Base-by-base conservation (phyloP, 2,329 filamentous ascomycete species). In the Chaetothyriales sp. region DNA sequence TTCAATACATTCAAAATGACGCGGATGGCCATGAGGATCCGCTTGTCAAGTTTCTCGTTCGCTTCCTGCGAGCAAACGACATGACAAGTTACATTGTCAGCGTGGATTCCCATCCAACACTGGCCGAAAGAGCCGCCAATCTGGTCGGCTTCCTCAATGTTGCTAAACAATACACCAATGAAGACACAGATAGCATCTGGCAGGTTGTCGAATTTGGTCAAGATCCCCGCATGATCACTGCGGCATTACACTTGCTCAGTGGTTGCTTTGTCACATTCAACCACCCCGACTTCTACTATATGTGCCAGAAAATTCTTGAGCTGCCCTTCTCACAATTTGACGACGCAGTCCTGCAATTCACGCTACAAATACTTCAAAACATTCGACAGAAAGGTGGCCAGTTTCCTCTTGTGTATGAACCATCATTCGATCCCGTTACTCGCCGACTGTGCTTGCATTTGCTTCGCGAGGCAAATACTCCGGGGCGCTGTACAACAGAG, bases 71-170 rank as follows among this genome's bases (percentile, higher is more conserved):
- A 15, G 69, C 74, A 5, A 82, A 83, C 42, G 80, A 81, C 49
- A 71, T 96, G 22, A 78, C 94, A 20, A 80, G 88, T 53, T 96
- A 95, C 65, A 80, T 98, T 45, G 77, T 95, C 48, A 86, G 90
- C 1, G 81, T 90, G 12, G 88, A 88, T 51, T 95, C 90, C 28
- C 92, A 96, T 62, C 87, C 89, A 1, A 88, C 95, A 62, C 79
- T 96, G 49, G 92, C 93, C 18, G 74, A 77, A 36, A 80, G 88
- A 58, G 86, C 86, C 61, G 75, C 77, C 43, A 94, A 95, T 56
- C 84, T 96, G 49, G 73, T 95, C 46, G 86, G 86, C 0, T 96
- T 96, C 61, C 72, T 96, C 48, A 77, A 87, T 19, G 84, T 92
- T 12, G 92, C 86, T 0, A 74, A 75, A 49, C 82, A 79, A 12